Evolutionary conservation across 2,329 filamentous ascomycete species (phyloP).

Genomic region (Ophiostoma pallidulum): DNA sequence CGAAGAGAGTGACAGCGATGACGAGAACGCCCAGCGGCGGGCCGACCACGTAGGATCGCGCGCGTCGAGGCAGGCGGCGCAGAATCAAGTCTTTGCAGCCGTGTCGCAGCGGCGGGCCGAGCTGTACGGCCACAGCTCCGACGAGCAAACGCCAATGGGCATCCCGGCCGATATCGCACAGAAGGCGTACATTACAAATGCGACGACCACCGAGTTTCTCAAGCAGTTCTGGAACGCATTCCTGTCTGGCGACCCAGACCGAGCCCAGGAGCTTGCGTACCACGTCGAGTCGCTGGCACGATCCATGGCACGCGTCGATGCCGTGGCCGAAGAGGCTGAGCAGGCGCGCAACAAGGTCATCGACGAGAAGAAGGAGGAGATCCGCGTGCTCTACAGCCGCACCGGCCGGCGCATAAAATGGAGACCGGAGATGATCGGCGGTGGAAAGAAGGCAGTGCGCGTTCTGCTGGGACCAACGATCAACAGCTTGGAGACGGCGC

Average conservation of each 20-base stretch:
- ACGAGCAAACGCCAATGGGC: constrained; percentile 44
- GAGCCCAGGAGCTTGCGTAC: constrained; percentile 70
- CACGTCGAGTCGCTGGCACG: constrained; percentile 73
- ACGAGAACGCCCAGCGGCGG: constrained; percentile 31
- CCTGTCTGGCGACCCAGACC: constrained; percentile 74
- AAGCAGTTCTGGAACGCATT: constrained; percentile 95
- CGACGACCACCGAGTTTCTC: constrained; percentile 90
- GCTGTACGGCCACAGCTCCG: constrained; percentile 41
- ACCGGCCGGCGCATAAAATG: constrained; percentile 67
- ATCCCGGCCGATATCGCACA: constrained; percentile 47
- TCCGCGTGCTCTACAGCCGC: constrained; percentile 58
- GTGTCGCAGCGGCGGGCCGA: constrained; percentile 53
- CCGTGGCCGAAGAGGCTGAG: constrained; percentile 73
- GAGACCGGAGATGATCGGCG: constrained; percentile 58
- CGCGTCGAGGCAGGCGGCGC: constrained; percentile 52
- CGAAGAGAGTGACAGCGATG: constrained; percentile 60
- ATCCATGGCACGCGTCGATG: constrained; percentile 68
- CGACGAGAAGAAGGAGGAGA: constrained; percentile 57
- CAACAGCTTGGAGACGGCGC: constrained; percentile 59
- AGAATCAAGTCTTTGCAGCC: constrained; percentile 56
- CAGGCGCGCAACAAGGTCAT: constrained; percentile 59
- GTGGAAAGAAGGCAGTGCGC: constrained; percentile 66
- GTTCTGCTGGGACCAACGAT: constrained; percentile 68
- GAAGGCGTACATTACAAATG: constrained; percentile 63
- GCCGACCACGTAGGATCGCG: constrained; percentile 56